Base-by-base conservation (phyloP, 2,329 filamentous ascomycete species). In the Colletotrichum aenigma region DNA sequence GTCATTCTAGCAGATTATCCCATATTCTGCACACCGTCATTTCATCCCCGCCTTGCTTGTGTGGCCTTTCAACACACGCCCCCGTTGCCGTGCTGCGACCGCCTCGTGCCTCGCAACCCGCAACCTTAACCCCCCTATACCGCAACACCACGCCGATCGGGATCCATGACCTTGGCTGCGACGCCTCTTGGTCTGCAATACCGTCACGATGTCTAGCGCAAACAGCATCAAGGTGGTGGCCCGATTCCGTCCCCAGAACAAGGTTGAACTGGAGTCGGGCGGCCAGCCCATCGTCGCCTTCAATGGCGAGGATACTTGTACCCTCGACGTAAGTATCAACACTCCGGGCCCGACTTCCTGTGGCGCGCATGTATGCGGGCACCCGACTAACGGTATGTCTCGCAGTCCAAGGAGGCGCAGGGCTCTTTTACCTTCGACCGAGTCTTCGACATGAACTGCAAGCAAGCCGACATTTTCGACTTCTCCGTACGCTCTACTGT, bases 171-270 rank as follows among this genome's bases (percentile, higher is more conserved):
- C 52, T 66, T 64, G 74, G 38, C 30, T 60, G 68, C 71, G 71
- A 76, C 71, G 71, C 26, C 66, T 60, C 36, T 67, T 60, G 65
- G 70, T 77, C 71, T 74, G 66, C 52, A 76, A 52, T 78, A 79
- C 77, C 81, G 81, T 81, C 86, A 86, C 80, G 84, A 91, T 90
- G 89, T 91, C 90, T 75, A 87, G 88, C 85, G 87, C 88, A 81
- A 92, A 92, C 83, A 93, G 89, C 82, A 93, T 94, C 89, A 93
- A 91, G 95, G 97, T 99, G 85, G 96, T 99, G 85, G 96, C 96
- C 89, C 95, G 97, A 83, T 99, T 99, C 88, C 93, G 97, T 84
- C 97, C 97, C 81, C 96, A 98, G 88, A 99, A 99, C 90, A 95
- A 95, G 88, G 87, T 97, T 85, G 97, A 99, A 89, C 90, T 97